Percentiles rank a stretch among this genome's conserved stretches.
phyloP scores from a whole-genome alignment of 768 basidiomycete species.

The Boletus eberwhitei region DNA sequence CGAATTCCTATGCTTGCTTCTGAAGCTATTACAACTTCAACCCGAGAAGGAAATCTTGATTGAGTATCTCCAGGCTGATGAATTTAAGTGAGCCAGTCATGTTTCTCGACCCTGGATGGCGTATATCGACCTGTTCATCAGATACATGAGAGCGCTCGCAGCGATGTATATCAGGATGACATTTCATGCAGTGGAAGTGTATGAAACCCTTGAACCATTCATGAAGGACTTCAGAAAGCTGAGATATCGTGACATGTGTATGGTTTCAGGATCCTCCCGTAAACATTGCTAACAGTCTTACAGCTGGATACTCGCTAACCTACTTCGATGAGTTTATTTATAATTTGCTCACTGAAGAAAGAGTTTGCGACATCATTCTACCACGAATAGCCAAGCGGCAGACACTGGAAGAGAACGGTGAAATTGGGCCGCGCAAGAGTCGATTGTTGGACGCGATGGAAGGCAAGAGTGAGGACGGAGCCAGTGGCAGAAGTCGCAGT shows the following conservation, averaged over 20 bases:
- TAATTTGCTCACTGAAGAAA: slow-evolving; percentile 77
- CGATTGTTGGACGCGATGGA: slow-evolving; percentile 87
- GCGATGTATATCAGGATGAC: slow-evolving; percentile 95
- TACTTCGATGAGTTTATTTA: slow-evolving; percentile 94
- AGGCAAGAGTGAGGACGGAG: slow-evolving; percentile 54
- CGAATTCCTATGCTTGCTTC: slow-evolving; percentile 85
- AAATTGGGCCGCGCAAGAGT: slow-evolving; percentile 82
- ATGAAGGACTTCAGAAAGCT: slow-evolving; percentile 93
- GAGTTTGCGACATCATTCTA: slow-evolving; percentile 94
- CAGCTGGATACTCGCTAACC: slow-evolving; percentile 83
- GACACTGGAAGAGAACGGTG: slow-evolving; percentile 88
- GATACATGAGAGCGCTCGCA: slow-evolving; percentile 91
- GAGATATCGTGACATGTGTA: slow-evolving; percentile 75
- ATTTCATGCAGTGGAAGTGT: slow-evolving; percentile 86
- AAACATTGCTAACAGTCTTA: neutral
- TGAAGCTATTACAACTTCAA: slow-evolving; percentile 95
- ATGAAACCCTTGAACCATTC: slow-evolving; percentile 89
- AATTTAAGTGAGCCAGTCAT: slow-evolving; percentile 82
- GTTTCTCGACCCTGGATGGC: neutral
- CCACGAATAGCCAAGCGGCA: slow-evolving; percentile 84
- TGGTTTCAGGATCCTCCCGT: slow-evolving; percentile 22
- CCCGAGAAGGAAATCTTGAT: slow-evolving; percentile 96
- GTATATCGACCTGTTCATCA: slow-evolving; percentile 29
- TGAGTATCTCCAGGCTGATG: slow-evolving; percentile 93
- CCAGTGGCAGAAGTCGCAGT: slow-evolving; percentile 40